Percentiles rank a stretch among this genome's conserved stretches.
phyloP scores from a whole-genome alignment of 495 filamentous ascomycete genomes.

The Aspergillus homomorphus region DNA sequence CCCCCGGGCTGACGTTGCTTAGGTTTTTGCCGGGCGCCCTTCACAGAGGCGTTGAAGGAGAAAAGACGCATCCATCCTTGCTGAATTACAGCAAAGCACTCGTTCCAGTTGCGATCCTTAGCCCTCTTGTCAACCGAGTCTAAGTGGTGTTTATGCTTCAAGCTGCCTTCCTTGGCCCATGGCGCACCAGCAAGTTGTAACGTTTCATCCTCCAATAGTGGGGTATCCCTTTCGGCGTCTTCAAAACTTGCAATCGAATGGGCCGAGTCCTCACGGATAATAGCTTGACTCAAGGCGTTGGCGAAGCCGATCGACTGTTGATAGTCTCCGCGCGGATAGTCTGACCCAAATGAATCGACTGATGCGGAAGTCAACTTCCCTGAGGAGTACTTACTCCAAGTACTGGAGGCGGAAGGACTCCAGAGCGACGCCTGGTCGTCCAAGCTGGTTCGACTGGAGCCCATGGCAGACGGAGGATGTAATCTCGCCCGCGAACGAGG shows the following conservation, averaged over 20 bases:
- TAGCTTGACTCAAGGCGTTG: conserved; percentile 93
- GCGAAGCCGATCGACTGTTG: conserved; percentile 97
- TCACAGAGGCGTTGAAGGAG: conserved; percentile 74
- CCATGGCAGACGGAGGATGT: conserved; percentile 73
- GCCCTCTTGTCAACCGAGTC: conserved; percentile 85
- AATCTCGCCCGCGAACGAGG: conserved; percentile 78
- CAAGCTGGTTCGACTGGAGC: conserved; percentile 89
- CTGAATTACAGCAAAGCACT: conserved; percentile 97
- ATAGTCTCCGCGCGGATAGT: conserved; percentile 78
- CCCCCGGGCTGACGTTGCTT: conserved; percentile 55
- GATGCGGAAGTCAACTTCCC: conserved; percentile 89
- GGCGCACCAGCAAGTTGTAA: conserved; percentile 87
- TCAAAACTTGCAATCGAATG: conserved; percentile 50
- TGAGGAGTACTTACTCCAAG: conserved; percentile 92
- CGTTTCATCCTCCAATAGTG: conserved; percentile 85
- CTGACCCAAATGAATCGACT: conserved; percentile 78
- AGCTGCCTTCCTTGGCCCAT: conserved; percentile 95
- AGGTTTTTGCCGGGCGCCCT: conserved; percentile 68
- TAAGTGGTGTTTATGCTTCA: conserved; percentile 95
- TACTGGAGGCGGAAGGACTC: conserved; percentile 84
- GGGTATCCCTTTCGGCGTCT: conserved; percentile 53
- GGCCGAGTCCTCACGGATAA: conserved; percentile 84
- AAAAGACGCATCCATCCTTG: conserved; percentile 96
- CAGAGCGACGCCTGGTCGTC: conserved; percentile 89
- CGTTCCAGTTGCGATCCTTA: conserved; percentile 88